Percentiles rank a stretch among this genome's conserved stretches.
phyloP scores from a whole-genome alignment of 768 basidiomycete genomes.

The Mrakia gelida region DNA sequence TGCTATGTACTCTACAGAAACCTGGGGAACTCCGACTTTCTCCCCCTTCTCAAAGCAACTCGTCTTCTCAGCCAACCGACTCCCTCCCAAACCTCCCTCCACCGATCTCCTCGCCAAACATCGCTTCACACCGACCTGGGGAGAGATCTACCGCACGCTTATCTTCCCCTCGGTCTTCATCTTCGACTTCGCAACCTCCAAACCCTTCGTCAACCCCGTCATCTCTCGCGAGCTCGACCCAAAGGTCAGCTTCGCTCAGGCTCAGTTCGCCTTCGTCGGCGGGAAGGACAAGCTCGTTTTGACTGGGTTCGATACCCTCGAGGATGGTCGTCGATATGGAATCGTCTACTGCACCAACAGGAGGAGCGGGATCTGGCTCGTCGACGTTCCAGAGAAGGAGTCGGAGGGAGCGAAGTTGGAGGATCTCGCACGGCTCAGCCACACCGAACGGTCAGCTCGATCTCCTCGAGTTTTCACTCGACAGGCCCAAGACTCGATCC shows the following conservation, averaged over 20 bases:
- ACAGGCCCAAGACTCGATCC: conserved; percentile 35
- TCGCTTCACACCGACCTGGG: conserved; percentile 58
- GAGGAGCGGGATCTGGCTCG: conserved; percentile 56
- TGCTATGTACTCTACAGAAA: neutral
- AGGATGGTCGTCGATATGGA: conserved; percentile 59
- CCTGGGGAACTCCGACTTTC: conserved; percentile 28
- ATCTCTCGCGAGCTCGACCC: conserved; percentile 10
- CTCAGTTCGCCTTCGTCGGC: conserved; percentile 30
- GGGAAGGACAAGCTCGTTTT: conserved; percentile 48
- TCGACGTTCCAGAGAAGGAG: conserved; percentile 41
- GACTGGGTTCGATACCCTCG: conserved; percentile 59
- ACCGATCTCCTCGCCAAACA: conserved; percentile 48
- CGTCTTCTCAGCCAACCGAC: conserved; percentile 29
- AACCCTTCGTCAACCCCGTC: conserved; percentile 21
- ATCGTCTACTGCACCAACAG: conserved; percentile 60
- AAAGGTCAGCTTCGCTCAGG: conserved; percentile 52
- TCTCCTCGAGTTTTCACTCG: conserved; percentile 54
- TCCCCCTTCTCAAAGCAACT: conserved; percentile 6
- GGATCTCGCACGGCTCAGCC: conserved; percentile 44
- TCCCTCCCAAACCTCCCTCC: neutral
- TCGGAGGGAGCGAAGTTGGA: conserved; percentile 23
- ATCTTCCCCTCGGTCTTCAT: conserved; percentile 56
- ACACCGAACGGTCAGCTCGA: conserved; percentile 52
- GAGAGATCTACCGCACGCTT: conserved; percentile 58
- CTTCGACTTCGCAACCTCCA: conserved; percentile 43